A percentile compares a stretch with the other conserved stretches of the same genome.
Evolutionary conservation across 2,329 filamentous ascomycete species (phyloP).

Genomic region (Hirsutella minnesotensis): DNA sequence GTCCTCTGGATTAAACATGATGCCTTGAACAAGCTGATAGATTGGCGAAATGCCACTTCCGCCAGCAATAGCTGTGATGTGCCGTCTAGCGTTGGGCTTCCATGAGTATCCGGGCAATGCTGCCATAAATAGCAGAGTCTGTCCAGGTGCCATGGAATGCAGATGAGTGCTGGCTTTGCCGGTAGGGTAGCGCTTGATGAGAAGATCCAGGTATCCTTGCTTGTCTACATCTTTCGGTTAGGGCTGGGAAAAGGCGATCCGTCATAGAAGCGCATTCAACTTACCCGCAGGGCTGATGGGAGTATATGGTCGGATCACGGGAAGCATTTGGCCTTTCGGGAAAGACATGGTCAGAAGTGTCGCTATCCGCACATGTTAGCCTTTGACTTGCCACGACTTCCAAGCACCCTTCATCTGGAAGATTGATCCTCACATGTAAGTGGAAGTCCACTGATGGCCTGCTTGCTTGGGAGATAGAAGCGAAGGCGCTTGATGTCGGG

Average conservation of each 20-base stretch:
- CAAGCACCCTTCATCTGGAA: too few species aligned
- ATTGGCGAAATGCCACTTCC: slow-evolving; percentile 63
- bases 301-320: slow-evolving; percentile 27
- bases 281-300: background rate
- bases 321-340: slow-evolving; percentile 43
- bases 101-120: slow-evolving; percentile 43
- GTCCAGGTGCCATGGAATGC: slow-evolving; percentile 52
- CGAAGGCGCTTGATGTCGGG: slow-evolving; percentile 47
- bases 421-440: slow-evolving; percentile 26
- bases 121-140: slow-evolving; percentile 44
- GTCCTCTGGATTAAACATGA: slow-evolving; percentile 49
- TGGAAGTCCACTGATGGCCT: slow-evolving; percentile 34
- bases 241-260: background rate
- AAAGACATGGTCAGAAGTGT: slow-evolving; percentile 50
- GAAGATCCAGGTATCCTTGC: slow-evolving; percentile 46
- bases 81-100: slow-evolving; percentile 34
- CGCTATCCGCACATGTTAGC: slow-evolving; percentile 10
- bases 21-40: slow-evolving; percentile 51
- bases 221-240: slow-evolving; percentile 56
- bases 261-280: background rate
- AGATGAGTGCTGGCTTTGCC: slow-evolving; percentile 54
- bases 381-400: too few species aligned
- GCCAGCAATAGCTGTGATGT: slow-evolving; percentile 56
- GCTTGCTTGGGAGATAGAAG: slow-evolving; percentile 37
- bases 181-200: slow-evolving; percentile 57